A percentile compares a stretch with the other conserved stretches of the same genome.
Conservation (phyloP, 1,139 yeast species). For the Pichia sp. region DNA sequence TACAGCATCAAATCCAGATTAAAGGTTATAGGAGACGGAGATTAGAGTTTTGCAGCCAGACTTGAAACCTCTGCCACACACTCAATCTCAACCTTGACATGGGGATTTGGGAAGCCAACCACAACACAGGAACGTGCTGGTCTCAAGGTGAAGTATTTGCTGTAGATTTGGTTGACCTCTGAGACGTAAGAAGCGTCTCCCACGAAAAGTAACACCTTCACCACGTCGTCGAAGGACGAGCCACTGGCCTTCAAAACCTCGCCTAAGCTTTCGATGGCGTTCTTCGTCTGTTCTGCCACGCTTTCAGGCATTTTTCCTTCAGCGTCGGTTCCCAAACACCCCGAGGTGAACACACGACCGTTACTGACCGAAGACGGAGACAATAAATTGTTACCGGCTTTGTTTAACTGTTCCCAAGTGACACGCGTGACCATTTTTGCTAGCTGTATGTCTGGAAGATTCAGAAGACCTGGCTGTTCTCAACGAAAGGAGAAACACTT, state of each 20-base stretch:
- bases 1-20: too few relatives aligned
- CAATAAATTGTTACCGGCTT: constrained; percentile 16
- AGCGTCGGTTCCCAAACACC: constrained; percentile 39
- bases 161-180: constrained; percentile 45
- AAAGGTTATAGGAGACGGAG: not conserved
- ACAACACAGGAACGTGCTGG: constrained; percentile 56
- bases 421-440: constrained; percentile 14
- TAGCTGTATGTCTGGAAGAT: not conserved
- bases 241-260: constrained; percentile 42
- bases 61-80: constrained; percentile 27
- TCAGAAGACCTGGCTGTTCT: too few relatives aligned
- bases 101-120: constrained; percentile 41
- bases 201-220: constrained; percentile 51
- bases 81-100: constrained; percentile 43
- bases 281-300: constrained; percentile 37
- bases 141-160: constrained; percentile 41
- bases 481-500: too few relatives aligned
- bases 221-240: constrained; percentile 43
- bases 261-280: constrained; percentile 43
- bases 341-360: constrained; percentile 48
- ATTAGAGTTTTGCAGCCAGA: constrained; percentile 8
- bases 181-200: constrained; percentile 43
- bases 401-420: constrained; percentile 18
- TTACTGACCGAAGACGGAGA: constrained; percentile 49
- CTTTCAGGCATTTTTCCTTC: constrained; percentile 17